Conservation (phyloP, 2,329 filamentous ascomycete species). For the Fonsecaea multimorphosa region DNA sequence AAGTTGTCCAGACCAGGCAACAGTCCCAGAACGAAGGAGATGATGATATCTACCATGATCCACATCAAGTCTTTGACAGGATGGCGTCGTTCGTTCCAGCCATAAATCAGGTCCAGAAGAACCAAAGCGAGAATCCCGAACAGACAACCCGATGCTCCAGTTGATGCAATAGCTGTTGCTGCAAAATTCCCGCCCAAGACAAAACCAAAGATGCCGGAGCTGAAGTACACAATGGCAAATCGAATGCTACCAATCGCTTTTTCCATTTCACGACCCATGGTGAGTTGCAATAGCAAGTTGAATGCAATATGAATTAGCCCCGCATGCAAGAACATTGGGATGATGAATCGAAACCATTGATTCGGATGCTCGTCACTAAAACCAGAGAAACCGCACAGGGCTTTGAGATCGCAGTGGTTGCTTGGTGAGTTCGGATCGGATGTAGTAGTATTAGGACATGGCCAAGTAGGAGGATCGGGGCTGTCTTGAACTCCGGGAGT, state of each 20-base stretch:
- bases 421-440: slow-evolving; percentile 55
- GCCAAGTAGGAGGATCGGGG: slow-evolving; percentile 59
- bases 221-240: slow-evolving; percentile 88
- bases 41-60: slow-evolving; percentile 80
- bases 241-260: slow-evolving; percentile 84
- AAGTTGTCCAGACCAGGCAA: slow-evolving; percentile 96
- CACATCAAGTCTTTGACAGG: slow-evolving; percentile 87
- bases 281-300: slow-evolving; percentile 90
- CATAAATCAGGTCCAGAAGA: slow-evolving; percentile 89
- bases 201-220: slow-evolving; percentile 92
- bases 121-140: slow-evolving; percentile 91
- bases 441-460: slow-evolving; percentile 80
- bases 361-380: slow-evolving; percentile 78
- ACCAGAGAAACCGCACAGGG: slow-evolving; percentile 83
- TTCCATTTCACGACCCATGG: slow-evolving; percentile 91
- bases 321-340: slow-evolving; percentile 93
- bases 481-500: slow-evolving; percentile 50
- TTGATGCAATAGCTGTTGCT: slow-evolving; percentile 77
- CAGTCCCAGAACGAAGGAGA: slow-evolving; percentile 90
- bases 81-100: slow-evolving; percentile 78
- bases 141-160: slow-evolving; percentile 85
- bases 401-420: slow-evolving; percentile 72
- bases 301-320: slow-evolving; percentile 94
- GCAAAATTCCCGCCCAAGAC: slow-evolving; percentile 95
- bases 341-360: slow-evolving; percentile 97